Evolutionary conservation across 139 green algal genomes (phyloP), one percentile per base, ranked within the genome.

Genomic region (Nannochloris sp.): DNA sequence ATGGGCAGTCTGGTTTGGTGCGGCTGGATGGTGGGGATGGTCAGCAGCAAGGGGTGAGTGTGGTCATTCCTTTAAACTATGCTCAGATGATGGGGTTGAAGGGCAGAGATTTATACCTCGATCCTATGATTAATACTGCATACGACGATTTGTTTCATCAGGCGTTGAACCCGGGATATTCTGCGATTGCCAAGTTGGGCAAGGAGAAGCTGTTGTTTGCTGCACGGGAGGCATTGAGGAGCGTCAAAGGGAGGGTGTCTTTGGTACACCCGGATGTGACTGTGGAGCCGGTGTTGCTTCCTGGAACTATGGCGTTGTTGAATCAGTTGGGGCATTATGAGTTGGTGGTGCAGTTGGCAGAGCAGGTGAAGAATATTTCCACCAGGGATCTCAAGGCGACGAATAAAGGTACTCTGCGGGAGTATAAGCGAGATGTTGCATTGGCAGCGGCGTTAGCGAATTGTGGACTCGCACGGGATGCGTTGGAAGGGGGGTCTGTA

Each of bases 391-490:
- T 65, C 44, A 20, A 48, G n/a, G 13, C 56, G 10, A 45, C 29
- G 3, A 57, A 55, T 40, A 43, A 28, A 14, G 31, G 14, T 23
- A 66, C 60, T 2, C 31, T 66, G 33, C 46, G 60, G 2, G 29
- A 56, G 1, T 60, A 78, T 25, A 53, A 62, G 46, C 55, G 65
- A 0, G 82, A 88, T 49, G 66, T 88, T 28, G 69, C 70, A 37
- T 51, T 88, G 14, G 66, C 77, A 37, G 77, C 85, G 45, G 74
- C 78, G 2, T 69, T 88, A 2, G 77, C 82, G 6, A 78, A 88
- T 48, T 82, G 78, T 30, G 69, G 71, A 12, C 69, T 84, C 37
- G 82, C 82, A 4, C 53, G 68, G 23, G 50, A 74, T 5, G 66
- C 60, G 8, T 62, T 82, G 14, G 60, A 63, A 20, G 23, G 13